Conservation (phyloP, 306 rosid species). For the Cucumis cinereus region DNA sequence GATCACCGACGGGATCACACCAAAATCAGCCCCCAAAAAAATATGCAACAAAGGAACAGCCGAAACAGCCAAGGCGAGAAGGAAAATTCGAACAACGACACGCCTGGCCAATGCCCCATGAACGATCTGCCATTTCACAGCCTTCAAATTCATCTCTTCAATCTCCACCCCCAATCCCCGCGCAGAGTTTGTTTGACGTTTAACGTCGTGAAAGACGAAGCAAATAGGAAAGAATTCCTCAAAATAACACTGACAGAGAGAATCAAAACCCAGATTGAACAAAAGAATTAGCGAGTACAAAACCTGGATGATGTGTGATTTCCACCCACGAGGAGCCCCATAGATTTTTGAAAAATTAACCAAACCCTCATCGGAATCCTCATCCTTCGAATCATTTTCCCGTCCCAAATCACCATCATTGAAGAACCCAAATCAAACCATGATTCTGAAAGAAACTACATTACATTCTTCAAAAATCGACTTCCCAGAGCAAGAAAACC, state of each 20-base stretch:
- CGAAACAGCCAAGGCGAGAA: conserved; percentile 48
- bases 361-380: conserved; percentile 48
- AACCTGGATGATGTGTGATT: conserved; percentile 92
- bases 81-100: conserved; percentile 36
- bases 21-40: conserved; percentile 29
- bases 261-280: conserved; percentile 16
- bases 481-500: background rate
- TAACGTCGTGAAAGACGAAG: background rate
- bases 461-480: conserved; percentile 8
- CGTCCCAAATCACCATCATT: conserved; percentile 33
- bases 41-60: conserved; percentile 40
- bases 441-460: background rate
- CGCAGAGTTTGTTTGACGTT: background rate
- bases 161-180: background rate
- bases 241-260: background rate
- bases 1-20: conserved; percentile 25
- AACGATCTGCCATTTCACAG: conserved; percentile 27
- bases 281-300: conserved; percentile 56
- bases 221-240: background rate
- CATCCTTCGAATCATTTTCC: conserved; percentile 20
- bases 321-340: conserved; percentile 94
- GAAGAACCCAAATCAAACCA: conserved; percentile 14
- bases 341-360: conserved; percentile 70
- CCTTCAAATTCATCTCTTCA: conserved; percentile 32
- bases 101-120: conserved; percentile 39